Evolutionary conservation across 441 rosid genomes (phyloP), one percentile per base, ranked within the genome.

Genomic region (Jatropha multifida): DNA sequence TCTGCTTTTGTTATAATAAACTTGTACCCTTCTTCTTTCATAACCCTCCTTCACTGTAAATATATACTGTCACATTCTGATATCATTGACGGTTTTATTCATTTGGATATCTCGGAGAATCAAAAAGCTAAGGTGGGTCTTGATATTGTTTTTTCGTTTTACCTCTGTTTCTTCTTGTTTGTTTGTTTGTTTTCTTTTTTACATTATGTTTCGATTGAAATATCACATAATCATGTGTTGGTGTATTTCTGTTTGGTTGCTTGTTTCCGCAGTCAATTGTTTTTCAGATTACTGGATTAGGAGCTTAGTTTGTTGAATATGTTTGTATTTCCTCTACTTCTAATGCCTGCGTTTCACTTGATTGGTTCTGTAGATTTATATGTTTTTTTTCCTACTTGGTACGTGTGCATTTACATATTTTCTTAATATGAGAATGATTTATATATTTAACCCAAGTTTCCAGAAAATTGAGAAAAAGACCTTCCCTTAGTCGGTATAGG

Each of bases 111-210:
- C 37, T 12, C 41, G 27, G 18, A 18, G 52, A 46, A 64, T 74
- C 58, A 40, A 23, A 75, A 56, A 48, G 32, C 80, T 69, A 48
- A 72, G 81, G 80, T 82, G 74, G 78, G 77, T 73, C 68, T 44
- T 66, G 38, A 8, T 72, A 23, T 15, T 73, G 71, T 56, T 42
- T 66, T 32, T 32, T 32, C 32, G 0, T 32, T 32, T 32, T 1
- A 4, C 12, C 20, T 76, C 32, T 54, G 20, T 42, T 37, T 58
- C 32, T 46, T 69, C 1, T 38, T 26, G 9, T 23, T 56, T 46
- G 23, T 37, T 5, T 41, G 14, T 4, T 4, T 12, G 7, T 44
- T 65, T 49, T 65, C 20, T 9, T 20, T 42, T 4, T 4, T n/a
- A 5, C 13, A 4, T 65, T 42, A 1, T 51, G 1, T 62, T 6